A percentile compares a stretch with the other conserved stretches of the same genome.
Conservation (phyloP, 1,284 basidiomycete species). For the Boletus mariae region DNA sequence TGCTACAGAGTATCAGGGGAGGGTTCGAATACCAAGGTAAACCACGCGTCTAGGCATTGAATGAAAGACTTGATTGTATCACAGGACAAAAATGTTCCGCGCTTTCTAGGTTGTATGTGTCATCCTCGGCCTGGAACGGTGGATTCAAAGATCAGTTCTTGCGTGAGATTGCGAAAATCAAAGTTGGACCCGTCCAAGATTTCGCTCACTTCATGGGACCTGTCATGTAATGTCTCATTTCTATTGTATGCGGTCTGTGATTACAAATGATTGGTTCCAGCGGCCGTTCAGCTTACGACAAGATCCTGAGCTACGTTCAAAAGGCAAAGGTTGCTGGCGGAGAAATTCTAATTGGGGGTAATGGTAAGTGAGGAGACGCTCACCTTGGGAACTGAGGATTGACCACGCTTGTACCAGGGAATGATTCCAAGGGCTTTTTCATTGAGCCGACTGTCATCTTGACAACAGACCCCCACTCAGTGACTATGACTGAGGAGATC, state of each 20-base stretch:
- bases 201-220: constrained; percentile 92
- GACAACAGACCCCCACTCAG: constrained; percentile 86
- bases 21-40: constrained; percentile 96
- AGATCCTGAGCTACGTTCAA: constrained; percentile 80
- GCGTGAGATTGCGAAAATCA: constrained; percentile 77
- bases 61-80: neutral
- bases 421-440: constrained; percentile 92
- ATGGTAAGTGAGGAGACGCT: constrained; percentile 42
- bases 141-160: constrained; percentile 86
- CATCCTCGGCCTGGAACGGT: constrained; percentile 79
- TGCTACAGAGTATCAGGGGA: constrained; percentile 82
- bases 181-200: constrained; percentile 76
- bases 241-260: neutral
- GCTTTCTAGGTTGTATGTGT: constrained; percentile 87
- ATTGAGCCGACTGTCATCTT: constrained; percentile 94
- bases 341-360: constrained; percentile 85
- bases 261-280: constrained; percentile 36
- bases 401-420: constrained; percentile 37
- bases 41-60: neutral
- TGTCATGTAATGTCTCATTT: constrained; percentile 67
- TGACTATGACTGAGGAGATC: constrained; percentile 95
- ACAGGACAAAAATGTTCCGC: constrained; percentile 96
- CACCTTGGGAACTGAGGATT: neutral
- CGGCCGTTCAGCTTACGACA: constrained; percentile 83
- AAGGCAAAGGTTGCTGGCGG: constrained; percentile 89